These are phyloP conservation scores for Gamsiella multidivaricata DNA, from an alignment of 192 early-diverging fungal species.

Conservation along the genomic window DNA sequence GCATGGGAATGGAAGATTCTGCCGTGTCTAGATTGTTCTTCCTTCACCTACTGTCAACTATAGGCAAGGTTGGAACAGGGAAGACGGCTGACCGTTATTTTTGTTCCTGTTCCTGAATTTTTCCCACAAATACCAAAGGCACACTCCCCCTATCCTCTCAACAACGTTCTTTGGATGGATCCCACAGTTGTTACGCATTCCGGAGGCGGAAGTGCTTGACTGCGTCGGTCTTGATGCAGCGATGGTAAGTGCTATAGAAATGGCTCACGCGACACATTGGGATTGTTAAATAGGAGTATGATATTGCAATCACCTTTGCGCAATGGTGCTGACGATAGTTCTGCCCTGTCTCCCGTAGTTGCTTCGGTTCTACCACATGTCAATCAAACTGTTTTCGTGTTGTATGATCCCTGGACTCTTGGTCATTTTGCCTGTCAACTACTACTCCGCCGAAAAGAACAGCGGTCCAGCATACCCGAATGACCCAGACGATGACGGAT, in stretches of 20 bases:
- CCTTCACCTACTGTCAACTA: not conserved
- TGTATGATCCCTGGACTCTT: slow-evolving; percentile 61
- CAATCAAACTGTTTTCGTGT: slow-evolving; percentile 57
- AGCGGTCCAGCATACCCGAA: slow-evolving; percentile 2
- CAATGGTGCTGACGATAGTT: not conserved
- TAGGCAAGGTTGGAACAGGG: not conserved
- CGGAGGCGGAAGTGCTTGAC: slow-evolving; percentile 59
- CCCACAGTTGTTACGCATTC: slow-evolving; percentile 55
- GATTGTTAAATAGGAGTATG: too few species aligned
- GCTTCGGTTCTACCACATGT: slow-evolving; percentile 63
- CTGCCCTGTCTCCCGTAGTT: slow-evolving; percentile 39
- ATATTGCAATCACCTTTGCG: not conserved
- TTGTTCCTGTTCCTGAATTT: slow-evolving; percentile 1
- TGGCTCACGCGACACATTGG: too few species aligned
- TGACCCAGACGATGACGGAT: not conserved
- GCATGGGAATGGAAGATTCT: too few species aligned
- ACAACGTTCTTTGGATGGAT: slow-evolving; percentile 67
- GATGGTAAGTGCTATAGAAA: slow-evolving; percentile 58
- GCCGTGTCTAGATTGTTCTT: not conserved
- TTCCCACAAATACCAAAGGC: too few species aligned
- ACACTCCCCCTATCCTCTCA: slow-evolving; percentile 58
- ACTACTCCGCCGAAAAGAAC: slow-evolving; percentile 8
- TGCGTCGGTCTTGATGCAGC: slow-evolving; percentile 68
- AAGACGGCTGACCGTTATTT: not conserved
- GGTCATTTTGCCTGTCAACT: slow-evolving; percentile 60